Evolutionary conservation across 305 asterid species (phyloP), one percentile per base, ranked within the genome.

Genomic region (Rubia peregrina): DNA sequence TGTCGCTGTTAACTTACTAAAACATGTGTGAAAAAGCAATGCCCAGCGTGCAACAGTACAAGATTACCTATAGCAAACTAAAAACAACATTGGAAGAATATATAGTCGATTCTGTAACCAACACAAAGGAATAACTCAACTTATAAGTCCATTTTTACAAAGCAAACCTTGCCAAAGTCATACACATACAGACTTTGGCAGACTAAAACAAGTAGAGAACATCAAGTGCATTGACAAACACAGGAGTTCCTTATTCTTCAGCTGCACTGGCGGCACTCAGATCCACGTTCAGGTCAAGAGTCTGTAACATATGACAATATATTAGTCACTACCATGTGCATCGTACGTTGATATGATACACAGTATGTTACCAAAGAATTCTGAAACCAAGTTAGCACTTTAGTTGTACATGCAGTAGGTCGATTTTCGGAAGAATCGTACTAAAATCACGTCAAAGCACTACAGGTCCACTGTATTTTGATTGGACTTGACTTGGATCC

Each of bases 241-340:
- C 44, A 5, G 66, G 63, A 55, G 68, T 55, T 64, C 65, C 78
- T 88, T 87, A 88, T 84, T 92, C 98, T 82, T 92, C 98, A n/a
- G 96, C 96, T 43, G 98, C 98, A 82, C 94, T 88, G 43, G 98
- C 98, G 70, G 96, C 95, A 77, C 95, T 90, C 68, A 92, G 80
- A 78, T 92, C 98, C 78, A 92, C 96, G 48, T 90, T 90, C 38
- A 92, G 91, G 82, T 92, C 96, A 62, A 92, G 90, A 74, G 74
- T 89, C 98, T 92, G 86, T 48, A 44, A 17, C 42, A 67, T n/a
- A 42, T 65, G 33, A 70, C 46, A 67, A 41, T 33, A 22, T 60
- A 12, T 24, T 70, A 11, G 38, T 70, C 44, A 69, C 13, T 38
- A 72, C 48, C 73, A 21, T 14, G 59, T 42, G 26, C 48, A 44